These are phyloP conservation scores for Bauhinia variegata DNA, from an alignment of 306 rosid genomes.

Conservation along the genomic window DNA sequence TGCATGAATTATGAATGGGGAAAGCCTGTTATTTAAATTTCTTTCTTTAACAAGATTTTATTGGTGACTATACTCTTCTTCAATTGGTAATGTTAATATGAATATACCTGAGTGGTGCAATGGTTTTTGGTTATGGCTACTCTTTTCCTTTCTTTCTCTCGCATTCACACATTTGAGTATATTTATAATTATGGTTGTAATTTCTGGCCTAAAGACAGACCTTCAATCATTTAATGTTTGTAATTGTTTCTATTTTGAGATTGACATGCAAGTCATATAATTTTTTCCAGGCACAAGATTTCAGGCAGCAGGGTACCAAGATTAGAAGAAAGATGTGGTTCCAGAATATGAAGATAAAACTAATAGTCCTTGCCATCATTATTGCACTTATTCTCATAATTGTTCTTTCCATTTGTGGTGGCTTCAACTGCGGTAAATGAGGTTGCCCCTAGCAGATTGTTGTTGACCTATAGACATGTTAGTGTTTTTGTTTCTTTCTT, in stretches of 20 bases:
- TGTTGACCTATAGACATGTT: constrained; percentile 32
- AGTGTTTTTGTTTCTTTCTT: constrained; percentile 12
- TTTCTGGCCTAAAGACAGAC: constrained; percentile 7
- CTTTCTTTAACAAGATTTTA: background rate
- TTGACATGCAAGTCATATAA: constrained; percentile 12
- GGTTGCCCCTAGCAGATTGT: constrained; percentile 21
- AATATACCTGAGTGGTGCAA: background rate
- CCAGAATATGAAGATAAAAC: constrained; percentile 90
- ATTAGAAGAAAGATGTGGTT: constrained; percentile 95
- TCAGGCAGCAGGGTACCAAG: constrained; percentile 90
- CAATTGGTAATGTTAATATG: background rate
- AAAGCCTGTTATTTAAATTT: background rate
- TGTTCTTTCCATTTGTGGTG: constrained; percentile 70
- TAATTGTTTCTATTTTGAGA: background rate
- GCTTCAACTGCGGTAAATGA: constrained; percentile 69
- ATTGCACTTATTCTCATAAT: constrained; percentile 73
- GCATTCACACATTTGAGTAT: background rate
- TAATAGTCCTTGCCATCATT: constrained; percentile 77
- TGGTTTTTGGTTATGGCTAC: background rate
- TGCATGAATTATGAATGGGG: background rate
- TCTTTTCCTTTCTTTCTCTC: background rate
- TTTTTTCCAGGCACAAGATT: constrained; percentile 79
- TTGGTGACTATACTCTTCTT: background rate
- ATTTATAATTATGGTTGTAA: constrained; percentile 8
- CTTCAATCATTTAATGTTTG: background rate